Evolutionary conservation across 352 stramenopile species (phyloP).

Genomic region (Globisporangium megalacanthum): DNA sequence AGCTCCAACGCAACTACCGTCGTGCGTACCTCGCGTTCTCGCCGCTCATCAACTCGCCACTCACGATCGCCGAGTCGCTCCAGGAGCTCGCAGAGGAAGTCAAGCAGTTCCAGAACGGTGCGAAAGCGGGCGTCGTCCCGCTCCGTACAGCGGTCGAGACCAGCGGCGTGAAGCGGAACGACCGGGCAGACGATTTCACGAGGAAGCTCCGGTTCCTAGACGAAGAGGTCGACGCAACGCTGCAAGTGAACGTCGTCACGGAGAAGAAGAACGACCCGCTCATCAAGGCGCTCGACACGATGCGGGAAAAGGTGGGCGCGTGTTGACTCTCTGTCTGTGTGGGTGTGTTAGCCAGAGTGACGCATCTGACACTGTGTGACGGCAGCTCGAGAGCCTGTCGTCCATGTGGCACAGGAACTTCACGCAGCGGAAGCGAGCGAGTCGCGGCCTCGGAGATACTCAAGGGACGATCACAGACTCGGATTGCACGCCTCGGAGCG

Average conservation of each 20-base stretch:
- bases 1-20: slow-evolving; percentile 58
- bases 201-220: slow-evolving; percentile 58
- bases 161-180: slow-evolving; percentile 14
- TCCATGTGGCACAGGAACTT: slow-evolving; percentile 70
- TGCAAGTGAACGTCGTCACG: slow-evolving; percentile 58
- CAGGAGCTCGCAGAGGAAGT: slow-evolving; percentile 51
- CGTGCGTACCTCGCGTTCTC: slow-evolving; percentile 54
- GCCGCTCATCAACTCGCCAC: slow-evolving; percentile 49
- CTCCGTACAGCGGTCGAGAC: slow-evolving; percentile 16
- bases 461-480: slow-evolving; percentile 9
- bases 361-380: not conserved
- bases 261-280: slow-evolving; percentile 78
- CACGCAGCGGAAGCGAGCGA: slow-evolving; percentile 22
- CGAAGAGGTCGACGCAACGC: slow-evolving; percentile 60
- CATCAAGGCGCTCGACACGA: slow-evolving; percentile 56
- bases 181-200: slow-evolving; percentile 41
- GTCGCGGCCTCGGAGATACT: slow-evolving; percentile 6
- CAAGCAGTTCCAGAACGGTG: slow-evolving; percentile 48
- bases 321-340: not conserved
- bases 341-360: not conserved
- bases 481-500: slow-evolving; percentile 11
- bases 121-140: slow-evolving; percentile 36
- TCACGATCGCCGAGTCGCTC: slow-evolving; percentile 51
- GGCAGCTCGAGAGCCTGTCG: slow-evolving; percentile 45
- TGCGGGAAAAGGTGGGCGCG: slow-evolving; percentile 54